phyloP scores from a whole-genome alignment of 805 yeast species.

The Pichia cabralensis region DNA sequence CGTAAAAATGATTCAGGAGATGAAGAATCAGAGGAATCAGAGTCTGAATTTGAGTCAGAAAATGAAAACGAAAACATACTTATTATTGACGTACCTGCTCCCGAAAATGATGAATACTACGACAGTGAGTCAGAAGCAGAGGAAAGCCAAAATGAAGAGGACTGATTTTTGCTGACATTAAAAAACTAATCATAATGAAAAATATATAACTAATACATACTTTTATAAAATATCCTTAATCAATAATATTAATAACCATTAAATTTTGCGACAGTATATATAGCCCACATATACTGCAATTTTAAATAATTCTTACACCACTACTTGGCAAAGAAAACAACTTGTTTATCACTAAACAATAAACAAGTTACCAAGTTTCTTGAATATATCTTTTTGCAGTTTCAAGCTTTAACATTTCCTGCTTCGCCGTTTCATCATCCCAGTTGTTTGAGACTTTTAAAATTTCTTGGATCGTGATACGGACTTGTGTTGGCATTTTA shows the following conservation, averaged over 20 bases:
- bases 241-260: too few relatives aligned
- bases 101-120: slow-evolving; percentile 3
- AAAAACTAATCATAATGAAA: not conserved
- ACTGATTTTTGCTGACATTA: too few relatives aligned
- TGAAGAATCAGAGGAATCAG: slow-evolving; percentile 15
- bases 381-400: slow-evolving; percentile 60
- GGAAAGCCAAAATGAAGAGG: slow-evolving; percentile 2
- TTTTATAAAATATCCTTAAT: too few relatives aligned
- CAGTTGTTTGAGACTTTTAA: slow-evolving; percentile 35
- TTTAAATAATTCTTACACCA: not conserved
- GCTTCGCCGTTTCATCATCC: slow-evolving; percentile 36
- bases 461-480: slow-evolving; percentile 66
- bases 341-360: too few relatives aligned
- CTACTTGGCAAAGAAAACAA: too few relatives aligned
- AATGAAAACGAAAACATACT: slow-evolving; percentile 6
- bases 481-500: slow-evolving; percentile 75
- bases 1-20: slow-evolving; percentile 26
- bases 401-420: slow-evolving; percentile 51
- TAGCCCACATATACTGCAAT: too few relatives aligned
- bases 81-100: slow-evolving; percentile 10
- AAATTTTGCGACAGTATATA: too few relatives aligned
- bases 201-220: too few relatives aligned
- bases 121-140: slow-evolving; percentile 7
- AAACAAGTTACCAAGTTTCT: slow-evolving; percentile 64
- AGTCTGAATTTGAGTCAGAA: slow-evolving; percentile 12